Evolutionary conservation across 176 grass and related monocot species (phyloP).

Genomic region (Poa pratensis): DNA sequence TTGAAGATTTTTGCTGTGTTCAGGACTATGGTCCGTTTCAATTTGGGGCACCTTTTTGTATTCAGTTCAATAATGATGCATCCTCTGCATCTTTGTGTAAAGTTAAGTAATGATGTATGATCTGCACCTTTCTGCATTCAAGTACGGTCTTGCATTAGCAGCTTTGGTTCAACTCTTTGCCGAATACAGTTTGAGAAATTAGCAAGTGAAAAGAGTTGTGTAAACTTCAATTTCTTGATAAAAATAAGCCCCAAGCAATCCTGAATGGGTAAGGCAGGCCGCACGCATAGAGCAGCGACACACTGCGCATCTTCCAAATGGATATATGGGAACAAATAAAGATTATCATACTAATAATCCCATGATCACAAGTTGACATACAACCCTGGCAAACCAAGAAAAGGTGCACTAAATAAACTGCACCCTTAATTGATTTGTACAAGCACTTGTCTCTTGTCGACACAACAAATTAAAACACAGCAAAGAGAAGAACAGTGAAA

Average conservation of each 20-base stretch:
- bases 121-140: neutral
- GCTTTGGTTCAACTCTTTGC: neutral
- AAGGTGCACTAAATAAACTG: conserved; percentile 52
- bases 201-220: neutral
- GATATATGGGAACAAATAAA: conserved; percentile 5
- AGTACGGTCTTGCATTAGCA: neutral
- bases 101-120: neutral
- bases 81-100: neutral
- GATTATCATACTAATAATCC: conserved; percentile 29
- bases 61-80: conserved; percentile 1
- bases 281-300: neutral
- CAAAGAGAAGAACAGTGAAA: conserved; percentile 43
- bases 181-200: too few relatives aligned
- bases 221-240: neutral
- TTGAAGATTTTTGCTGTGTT: neutral
- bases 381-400: conserved; percentile 50
- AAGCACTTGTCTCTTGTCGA: conserved; percentile 23
- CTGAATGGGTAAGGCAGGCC: neutral
- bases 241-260: neutral
- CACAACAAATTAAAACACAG: conserved; percentile 43
- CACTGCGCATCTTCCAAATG: conserved; percentile 9
- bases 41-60: too few relatives aligned
- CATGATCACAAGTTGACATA: conserved; percentile 34
- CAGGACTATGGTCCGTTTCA: conserved; percentile 6
- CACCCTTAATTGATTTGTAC: conserved; percentile 43